Evolutionary conservation across 352 stramenopile genomes (phyloP).

Genomic region (Blastocystis sp.): DNA sequence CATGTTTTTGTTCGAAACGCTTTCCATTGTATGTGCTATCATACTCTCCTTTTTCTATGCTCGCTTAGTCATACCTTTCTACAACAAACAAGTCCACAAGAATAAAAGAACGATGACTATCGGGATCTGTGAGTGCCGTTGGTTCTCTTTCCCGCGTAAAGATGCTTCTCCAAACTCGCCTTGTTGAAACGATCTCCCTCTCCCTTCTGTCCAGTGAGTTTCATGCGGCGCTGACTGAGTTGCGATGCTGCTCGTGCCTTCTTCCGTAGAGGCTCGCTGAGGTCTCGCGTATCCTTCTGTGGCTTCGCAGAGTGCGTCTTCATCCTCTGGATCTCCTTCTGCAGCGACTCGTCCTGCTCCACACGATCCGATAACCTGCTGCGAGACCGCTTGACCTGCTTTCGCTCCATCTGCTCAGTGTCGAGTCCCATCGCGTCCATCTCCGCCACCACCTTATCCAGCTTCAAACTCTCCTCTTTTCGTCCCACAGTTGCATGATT

Average conservation of each 20-base stretch:
- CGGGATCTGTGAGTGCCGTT: slow-evolving; percentile 33
- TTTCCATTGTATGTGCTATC: background rate
- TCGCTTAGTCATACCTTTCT: background rate
- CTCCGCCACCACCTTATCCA: background rate
- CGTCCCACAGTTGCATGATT: background rate
- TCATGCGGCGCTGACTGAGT: slow-evolving; percentile 27
- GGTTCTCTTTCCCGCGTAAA: slow-evolving; percentile 51
- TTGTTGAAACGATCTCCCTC: slow-evolving; percentile 22
- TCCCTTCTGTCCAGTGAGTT: slow-evolving; percentile 32
- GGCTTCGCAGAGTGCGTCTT: slow-evolving; percentile 13
- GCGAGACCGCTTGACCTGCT: background rate
- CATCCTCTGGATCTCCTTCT: background rate
- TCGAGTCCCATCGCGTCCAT: background rate
- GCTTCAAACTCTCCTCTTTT: background rate
- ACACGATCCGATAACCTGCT: background rate
- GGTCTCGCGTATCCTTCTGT: slow-evolving; percentile 7
- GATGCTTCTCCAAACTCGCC: slow-evolving; percentile 40
- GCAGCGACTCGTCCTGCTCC: background rate
- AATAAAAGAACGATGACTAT: slow-evolving; percentile 25
- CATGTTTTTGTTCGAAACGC: background rate
- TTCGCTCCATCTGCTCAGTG: background rate
- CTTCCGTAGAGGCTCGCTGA: background rate
- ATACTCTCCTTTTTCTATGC: background rate
- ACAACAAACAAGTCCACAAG: slow-evolving; percentile 19
- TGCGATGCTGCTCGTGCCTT: slow-evolving; percentile 6